Percentiles rank a stretch among this genome's conserved stretches.
Evolutionary conservation across 1,139 yeast species (phyloP).

Genomic region (Pichia sp.): DNA sequence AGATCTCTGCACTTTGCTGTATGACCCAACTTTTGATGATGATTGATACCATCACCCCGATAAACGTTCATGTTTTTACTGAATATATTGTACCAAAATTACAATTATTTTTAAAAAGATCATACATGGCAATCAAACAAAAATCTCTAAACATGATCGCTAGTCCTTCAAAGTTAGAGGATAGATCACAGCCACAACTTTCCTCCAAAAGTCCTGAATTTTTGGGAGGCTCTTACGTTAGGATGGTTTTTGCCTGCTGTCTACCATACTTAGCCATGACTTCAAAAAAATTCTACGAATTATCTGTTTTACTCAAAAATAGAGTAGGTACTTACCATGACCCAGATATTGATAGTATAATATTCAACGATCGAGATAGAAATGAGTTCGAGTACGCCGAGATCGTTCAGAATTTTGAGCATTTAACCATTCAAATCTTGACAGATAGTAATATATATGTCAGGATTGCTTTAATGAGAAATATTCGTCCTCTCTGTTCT

Average conservation of each 20-base stretch:
- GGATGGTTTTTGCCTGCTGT: slow-evolving; percentile 67
- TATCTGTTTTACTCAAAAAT: slow-evolving; percentile 54
- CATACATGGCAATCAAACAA: slow-evolving; percentile 18
- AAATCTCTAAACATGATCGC: slow-evolving; percentile 1
- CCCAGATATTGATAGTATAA: slow-evolving; percentile 36
- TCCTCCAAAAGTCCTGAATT: background rate
- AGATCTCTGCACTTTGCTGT: slow-evolving; percentile 52
- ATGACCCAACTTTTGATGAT: slow-evolving; percentile 59
- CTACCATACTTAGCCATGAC: slow-evolving; percentile 64
- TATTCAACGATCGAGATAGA: slow-evolving; percentile 21
- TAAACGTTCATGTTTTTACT: slow-evolving; percentile 70
- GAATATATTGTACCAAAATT: slow-evolving; percentile 80
- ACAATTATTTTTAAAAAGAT: slow-evolving; percentile 39
- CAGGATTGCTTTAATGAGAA: slow-evolving; percentile 61
- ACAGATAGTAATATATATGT: slow-evolving; percentile 68
- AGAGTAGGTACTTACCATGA: slow-evolving; percentile 27
- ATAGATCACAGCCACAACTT: background rate
- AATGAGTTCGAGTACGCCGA: slow-evolving; percentile 30
- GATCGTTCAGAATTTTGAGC: slow-evolving; percentile 52
- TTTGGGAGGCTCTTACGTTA: slow-evolving; percentile 39
- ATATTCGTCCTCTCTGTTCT: slow-evolving; percentile 70
- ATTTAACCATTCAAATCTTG: slow-evolving; percentile 57
- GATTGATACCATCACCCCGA: slow-evolving; percentile 66
- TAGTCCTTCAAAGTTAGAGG: background rate
- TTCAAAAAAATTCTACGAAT: slow-evolving; percentile 60